These are phyloP conservation scores for Taiozyma onychis DNA, from an alignment of 1,139 yeast species.

Conservation along the genomic window DNA sequence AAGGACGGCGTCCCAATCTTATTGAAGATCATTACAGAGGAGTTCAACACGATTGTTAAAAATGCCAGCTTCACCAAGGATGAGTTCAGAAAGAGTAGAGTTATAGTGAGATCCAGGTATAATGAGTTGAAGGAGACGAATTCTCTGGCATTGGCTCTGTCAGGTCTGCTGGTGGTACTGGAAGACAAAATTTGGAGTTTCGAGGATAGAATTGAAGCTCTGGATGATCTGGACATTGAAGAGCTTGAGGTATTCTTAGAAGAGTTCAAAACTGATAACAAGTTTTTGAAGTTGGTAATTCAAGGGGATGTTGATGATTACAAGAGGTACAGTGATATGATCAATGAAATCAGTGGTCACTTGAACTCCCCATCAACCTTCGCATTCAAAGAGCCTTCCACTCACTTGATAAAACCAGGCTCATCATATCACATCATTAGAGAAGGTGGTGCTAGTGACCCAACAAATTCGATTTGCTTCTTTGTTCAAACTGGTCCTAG, in stretches of 20 bases:
- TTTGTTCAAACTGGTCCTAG: conserved; percentile 53
- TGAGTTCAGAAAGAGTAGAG: conserved; percentile 39
- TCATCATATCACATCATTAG: conserved; percentile 29
- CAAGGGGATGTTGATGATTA: conserved; percentile 41
- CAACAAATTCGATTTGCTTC: conserved; percentile 42
- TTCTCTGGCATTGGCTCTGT: conserved; percentile 39
- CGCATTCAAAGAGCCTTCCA: conserved; percentile 26
- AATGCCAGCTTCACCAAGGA: conserved; percentile 23
- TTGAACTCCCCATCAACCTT: conserved; percentile 7
- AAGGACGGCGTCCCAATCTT: conserved; percentile 29
- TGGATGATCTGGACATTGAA: conserved; percentile 53
- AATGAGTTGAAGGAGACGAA: conserved; percentile 32
- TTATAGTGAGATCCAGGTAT: conserved; percentile 39
- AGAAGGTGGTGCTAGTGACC: conserved; percentile 35
- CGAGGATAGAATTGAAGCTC: conserved; percentile 46
- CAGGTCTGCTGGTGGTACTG: conserved; percentile 42
- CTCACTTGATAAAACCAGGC: conserved; percentile 34
- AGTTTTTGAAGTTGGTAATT: conserved; percentile 37
- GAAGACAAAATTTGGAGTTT: conserved; percentile 49
- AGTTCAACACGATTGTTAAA: conserved; percentile 8
- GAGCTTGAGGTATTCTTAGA: conserved; percentile 25
- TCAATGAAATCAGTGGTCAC: conserved; percentile 20
- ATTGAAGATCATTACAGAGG: conserved; percentile 23
- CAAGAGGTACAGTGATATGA: conserved; percentile 13
- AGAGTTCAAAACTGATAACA: conserved; percentile 23